Conservation (phyloP, 352 stramenopile genomes). For the Phytophthora pinifolia region DNA sequence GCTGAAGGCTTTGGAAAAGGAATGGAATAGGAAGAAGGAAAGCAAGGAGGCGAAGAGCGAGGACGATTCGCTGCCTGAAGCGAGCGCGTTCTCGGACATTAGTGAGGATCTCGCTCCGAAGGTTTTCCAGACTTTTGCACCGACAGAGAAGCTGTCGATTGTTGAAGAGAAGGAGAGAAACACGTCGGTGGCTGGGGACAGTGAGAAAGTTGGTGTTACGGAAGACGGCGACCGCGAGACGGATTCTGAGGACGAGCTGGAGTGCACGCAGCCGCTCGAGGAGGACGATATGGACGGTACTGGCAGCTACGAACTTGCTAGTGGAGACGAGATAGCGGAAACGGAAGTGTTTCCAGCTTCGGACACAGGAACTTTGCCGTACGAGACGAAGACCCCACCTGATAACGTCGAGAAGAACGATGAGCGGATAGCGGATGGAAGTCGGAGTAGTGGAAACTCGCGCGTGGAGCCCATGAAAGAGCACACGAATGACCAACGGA, state of each 20-base stretch:
- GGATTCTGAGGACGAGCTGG: conserved; percentile 28
- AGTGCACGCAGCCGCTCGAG: conserved; percentile 55
- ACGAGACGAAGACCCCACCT: conserved; percentile 7
- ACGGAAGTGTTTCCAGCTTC: conserved; percentile 23
- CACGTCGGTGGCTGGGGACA: conserved; percentile 2
- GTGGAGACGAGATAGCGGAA: conserved; percentile 13
- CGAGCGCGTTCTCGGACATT: conserved; percentile 24
- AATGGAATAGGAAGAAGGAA: conserved; percentile 2
- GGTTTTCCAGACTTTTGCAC: conserved; percentile 16
- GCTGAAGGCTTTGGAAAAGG: conserved; percentile 28
- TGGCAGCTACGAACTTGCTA: conserved; percentile 11
- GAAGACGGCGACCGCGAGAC: conserved; percentile 26
- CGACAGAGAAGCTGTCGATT: conserved; percentile 4
- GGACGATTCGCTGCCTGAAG: conserved; percentile 6
- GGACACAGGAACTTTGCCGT: conserved; percentile 29
- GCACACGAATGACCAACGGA: conserved; percentile 6
- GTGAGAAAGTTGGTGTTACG: conserved; percentile 8
- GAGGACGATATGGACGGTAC: conserved; percentile 17
- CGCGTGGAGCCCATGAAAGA: neutral
- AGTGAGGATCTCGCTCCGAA: conserved; percentile 35
- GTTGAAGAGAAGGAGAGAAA: conserved; percentile 1
- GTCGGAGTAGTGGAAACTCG: neutral
- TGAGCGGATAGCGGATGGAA: neutral
- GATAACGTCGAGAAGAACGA: conserved; percentile 9
- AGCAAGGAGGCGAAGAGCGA: neutral